Evolutionary conservation across 495 filamentous ascomycete species (phyloP).

Genomic region (Entonaema liquescens): DNA sequence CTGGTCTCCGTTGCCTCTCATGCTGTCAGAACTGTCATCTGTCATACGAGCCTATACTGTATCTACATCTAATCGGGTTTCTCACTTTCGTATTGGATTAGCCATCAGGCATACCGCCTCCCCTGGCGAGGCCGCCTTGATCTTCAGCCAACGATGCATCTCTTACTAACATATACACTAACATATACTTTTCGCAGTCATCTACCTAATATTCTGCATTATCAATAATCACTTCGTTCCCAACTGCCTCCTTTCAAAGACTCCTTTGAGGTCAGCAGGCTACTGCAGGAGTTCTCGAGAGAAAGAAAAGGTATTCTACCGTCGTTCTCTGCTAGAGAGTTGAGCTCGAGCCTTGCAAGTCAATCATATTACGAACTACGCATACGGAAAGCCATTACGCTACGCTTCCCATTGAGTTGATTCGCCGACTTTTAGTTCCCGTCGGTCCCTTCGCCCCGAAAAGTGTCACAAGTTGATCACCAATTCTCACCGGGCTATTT

Average conservation of each 20-base stretch:
- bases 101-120: conserved; percentile 4
- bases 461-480: conserved; percentile 21
- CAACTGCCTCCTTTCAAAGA: conserved; percentile 54
- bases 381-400: conserved; percentile 44
- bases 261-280: conserved; percentile 93
- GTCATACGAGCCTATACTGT: not conserved
- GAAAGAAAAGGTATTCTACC: conserved; percentile 41
- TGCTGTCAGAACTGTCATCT: conserved; percentile 11
- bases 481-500: conserved; percentile 10
- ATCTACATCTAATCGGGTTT: conserved; percentile 3
- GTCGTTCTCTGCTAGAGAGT: conserved; percentile 41
- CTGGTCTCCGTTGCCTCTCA: not conserved
- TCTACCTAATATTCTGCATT: conserved; percentile 44
- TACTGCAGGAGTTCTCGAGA: conserved; percentile 81
- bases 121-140: conserved; percentile 2
- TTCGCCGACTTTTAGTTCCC: conserved; percentile 13
- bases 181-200: conserved; percentile 44
- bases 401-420: conserved; percentile 53
- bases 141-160: conserved; percentile 15
- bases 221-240: conserved; percentile 46
- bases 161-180: conserved; percentile 48
- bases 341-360: conserved; percentile 43
- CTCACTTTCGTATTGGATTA: conserved; percentile 1
- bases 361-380: conserved; percentile 31
- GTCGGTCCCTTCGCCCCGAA: conserved; percentile 31